Conservation (phyloP, 495 filamentous ascomycete genomes). For the Aspergillus sclerotiicarbonarius region DNA sequence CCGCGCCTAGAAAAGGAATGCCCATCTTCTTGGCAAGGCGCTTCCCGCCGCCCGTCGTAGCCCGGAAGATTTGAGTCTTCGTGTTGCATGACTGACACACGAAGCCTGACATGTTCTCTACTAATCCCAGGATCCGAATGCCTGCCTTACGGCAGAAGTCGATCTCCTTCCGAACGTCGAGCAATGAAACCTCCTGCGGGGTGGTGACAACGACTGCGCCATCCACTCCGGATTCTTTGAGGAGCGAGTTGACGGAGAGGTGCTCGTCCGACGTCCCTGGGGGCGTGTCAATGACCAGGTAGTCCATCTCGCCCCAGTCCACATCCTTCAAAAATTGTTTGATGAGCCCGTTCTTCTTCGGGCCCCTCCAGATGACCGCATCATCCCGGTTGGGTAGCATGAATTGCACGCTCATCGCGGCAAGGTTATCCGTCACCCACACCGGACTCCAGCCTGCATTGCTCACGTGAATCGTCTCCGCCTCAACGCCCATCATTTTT, state of each 20-base stretch:
- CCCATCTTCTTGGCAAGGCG: constrained; percentile 78
- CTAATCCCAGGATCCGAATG: constrained; percentile 80
- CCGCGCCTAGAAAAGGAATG: constrained; percentile 82
- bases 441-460: constrained; percentile 86
- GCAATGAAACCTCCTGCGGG: constrained; percentile 87
- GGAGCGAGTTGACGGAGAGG: constrained; percentile 79
- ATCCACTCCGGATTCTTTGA: constrained; percentile 87
- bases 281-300: constrained; percentile 89
- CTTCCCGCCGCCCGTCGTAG: constrained; percentile 84
- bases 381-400: constrained; percentile 92
- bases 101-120: constrained; percentile 98
- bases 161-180: constrained; percentile 95
- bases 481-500: constrained; percentile 96
- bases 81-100: constrained; percentile 87
- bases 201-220: constrained; percentile 93
- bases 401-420: constrained; percentile 95
- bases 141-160: constrained; percentile 96
- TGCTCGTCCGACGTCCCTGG: constrained; percentile 96
- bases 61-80: constrained; percentile 80
- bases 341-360: constrained; percentile 98
- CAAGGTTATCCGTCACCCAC: constrained; percentile 88
- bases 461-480: constrained; percentile 86
- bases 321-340: constrained; percentile 98
- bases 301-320: constrained; percentile 94
- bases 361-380: constrained; percentile 93